Evolutionary conservation across 179 eudicot species (phyloP), one percentile per base, ranked within the genome.

Genomic region (Beta macrorhiza): DNA sequence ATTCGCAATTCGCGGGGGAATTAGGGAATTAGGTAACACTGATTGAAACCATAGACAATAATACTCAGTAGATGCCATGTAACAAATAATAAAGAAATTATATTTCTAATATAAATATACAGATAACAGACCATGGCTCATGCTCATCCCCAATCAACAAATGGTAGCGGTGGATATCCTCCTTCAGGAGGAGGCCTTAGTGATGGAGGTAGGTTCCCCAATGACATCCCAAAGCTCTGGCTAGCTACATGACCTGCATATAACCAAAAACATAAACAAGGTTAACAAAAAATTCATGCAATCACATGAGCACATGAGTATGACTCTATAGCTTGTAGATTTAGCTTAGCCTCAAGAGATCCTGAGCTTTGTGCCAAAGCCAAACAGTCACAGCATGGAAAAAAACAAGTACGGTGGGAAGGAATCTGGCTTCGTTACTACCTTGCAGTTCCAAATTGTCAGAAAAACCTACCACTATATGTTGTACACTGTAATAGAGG

Each of bases 111-210:
- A 57, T 11, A 45, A 62, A 49, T 63, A 74, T 62, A 82, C 84
- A 29, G 11, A 67, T 20, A 29, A 4, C 22, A 45, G 10, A 51
- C 25, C 67, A 37, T 17, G n/a, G 78, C 67, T 85, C 82, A 93
- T 83, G 78, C 67, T 85, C 80, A 93, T 83, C 97, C 98, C 98
- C 98, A 93, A 78, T 93, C 97, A 49, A 93, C 73, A 78, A 89
- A 91, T 1, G 98, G 95, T 76, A 88, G 91, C 19, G 87, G 82
- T 55, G 91, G 95, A 88, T 92, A 92, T 84, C 98, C 95, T 19
- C 91, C 92, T 77, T 92, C 97, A 64, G 97, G 97, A 56, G 97
- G 98, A 53, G 97, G 97, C 90, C 86, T 88, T 65, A 95, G 72
- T 0, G 98, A 95, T 67, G 97, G 97, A 85, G 98, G 97, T 76